These are phyloP conservation scores for Podaxis carcinomalis DNA, from an alignment of 768 basidiomycete genomes.

Conservation along the genomic window DNA sequence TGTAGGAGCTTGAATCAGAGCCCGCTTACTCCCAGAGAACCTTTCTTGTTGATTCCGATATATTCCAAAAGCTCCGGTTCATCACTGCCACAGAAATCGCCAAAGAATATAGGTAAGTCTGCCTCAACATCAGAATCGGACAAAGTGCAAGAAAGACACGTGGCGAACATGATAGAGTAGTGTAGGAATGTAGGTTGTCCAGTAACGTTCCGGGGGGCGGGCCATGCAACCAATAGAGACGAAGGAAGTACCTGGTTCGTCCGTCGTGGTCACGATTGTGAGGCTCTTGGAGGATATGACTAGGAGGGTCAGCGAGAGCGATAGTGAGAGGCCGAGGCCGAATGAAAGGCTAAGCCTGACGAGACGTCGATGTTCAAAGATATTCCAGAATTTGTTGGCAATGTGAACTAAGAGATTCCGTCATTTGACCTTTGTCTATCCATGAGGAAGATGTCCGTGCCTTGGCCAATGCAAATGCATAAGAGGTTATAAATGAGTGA, in stretches of 20 bases:
- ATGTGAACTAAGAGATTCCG: background rate
- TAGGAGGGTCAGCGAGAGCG: background rate
- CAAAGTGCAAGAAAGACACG: no score
- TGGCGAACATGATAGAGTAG: slow-evolving; percentile 4
- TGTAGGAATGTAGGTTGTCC: background rate
- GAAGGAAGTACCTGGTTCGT: background rate
- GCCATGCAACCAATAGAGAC: background rate
- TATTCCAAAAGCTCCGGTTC: background rate
- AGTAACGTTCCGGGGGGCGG: background rate
- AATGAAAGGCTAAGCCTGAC: background rate
- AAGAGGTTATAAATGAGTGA: background rate
- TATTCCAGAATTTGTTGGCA: slow-evolving; percentile 4
- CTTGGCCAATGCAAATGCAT: slow-evolving; percentile 5
- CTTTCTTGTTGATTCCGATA: slow-evolving; percentile 5
- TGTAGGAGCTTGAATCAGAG: background rate
- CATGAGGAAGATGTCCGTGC: background rate
- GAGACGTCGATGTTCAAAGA: background rate
- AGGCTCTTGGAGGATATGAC: background rate
- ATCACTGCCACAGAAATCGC: background rate
- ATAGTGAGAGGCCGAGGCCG: background rate
- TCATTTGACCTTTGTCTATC: background rate
- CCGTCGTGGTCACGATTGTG: background rate
- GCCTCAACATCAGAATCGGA: no score
- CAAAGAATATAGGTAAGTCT: slow-evolving; percentile 2
- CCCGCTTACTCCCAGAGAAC: slow-evolving; percentile 6